Evolutionary conservation across 306 rosid species (phyloP).

Genomic region (Coriaria nepalensis): DNA sequence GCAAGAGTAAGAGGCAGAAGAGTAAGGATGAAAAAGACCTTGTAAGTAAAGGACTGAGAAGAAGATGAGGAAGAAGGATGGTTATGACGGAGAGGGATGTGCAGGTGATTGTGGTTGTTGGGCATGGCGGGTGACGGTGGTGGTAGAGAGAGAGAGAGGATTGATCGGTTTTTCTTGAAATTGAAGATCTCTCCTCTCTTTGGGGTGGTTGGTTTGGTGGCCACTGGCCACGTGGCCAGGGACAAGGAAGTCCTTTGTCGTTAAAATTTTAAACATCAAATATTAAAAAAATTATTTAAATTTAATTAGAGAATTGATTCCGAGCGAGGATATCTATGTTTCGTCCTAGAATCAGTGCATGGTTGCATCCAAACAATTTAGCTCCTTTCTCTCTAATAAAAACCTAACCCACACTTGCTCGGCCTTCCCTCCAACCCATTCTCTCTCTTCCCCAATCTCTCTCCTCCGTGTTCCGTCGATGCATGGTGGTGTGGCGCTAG

Average conservation of each 20-base stretch:
- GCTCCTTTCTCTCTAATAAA: too few relatives aligned
- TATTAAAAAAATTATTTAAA: too few relatives aligned
- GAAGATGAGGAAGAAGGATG: conserved; percentile 26
- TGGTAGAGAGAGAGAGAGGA: conserved; percentile 7
- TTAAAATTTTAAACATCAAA: too few relatives aligned
- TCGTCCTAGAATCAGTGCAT: too few relatives aligned
- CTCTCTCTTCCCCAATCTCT: too few relatives aligned
- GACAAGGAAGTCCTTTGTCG: too few relatives aligned
- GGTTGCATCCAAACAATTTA: too few relatives aligned
- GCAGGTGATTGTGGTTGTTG: conserved; percentile 36
- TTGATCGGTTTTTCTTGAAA: not conserved
- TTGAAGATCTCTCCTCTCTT: not conserved
- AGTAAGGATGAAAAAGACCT: conserved; percentile 70
- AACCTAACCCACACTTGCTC: too few relatives aligned
- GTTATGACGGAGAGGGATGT: conserved; percentile 47
- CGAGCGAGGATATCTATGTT: too few relatives aligned
- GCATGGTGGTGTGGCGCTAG: conserved; percentile 16
- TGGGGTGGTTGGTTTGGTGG: not conserved
- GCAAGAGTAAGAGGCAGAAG: conserved; percentile 85
- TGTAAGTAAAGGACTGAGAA: conserved; percentile 41
- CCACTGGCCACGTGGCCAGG: not conserved
- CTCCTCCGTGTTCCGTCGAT: conserved; percentile 19
- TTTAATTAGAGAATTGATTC: too few relatives aligned
- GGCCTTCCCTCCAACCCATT: too few relatives aligned
- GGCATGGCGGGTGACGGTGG: conserved; percentile 24